A percentile compares a stretch with the other conserved stretches of the same genome.
Conservation (phyloP, 306 rosid genomes). For the Glycine tomentella region DNA sequence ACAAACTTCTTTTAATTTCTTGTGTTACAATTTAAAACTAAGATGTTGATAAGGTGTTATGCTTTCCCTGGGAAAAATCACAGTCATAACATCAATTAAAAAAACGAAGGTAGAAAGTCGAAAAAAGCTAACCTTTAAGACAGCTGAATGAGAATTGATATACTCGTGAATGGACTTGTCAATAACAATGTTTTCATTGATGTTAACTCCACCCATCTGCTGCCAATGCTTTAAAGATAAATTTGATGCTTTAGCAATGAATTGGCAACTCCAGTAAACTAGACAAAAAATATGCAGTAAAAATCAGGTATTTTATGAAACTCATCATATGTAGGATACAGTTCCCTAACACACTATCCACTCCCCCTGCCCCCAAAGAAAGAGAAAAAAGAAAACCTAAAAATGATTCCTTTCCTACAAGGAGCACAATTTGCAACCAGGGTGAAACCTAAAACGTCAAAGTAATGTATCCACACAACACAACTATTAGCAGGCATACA, state of each 20-base stretch:
- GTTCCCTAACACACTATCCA: background rate
- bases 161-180: slow-evolving; percentile 85
- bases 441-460: slow-evolving; percentile 18
- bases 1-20: slow-evolving; percentile 18
- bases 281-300: slow-evolving; percentile 42
- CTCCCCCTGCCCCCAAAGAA: background rate
- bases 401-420: slow-evolving; percentile 9
- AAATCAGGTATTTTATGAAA: slow-evolving; percentile 19
- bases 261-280: slow-evolving; percentile 99
- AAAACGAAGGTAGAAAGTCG: background rate
- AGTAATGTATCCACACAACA: slow-evolving; percentile 14
- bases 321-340: slow-evolving; percentile 31
- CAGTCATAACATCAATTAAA: slow-evolving; percentile 26
- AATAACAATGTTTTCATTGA: slow-evolving; percentile 76
- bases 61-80: slow-evolving; percentile 22
- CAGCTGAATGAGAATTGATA: slow-evolving; percentile 88
- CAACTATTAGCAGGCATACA: slow-evolving; percentile 28
- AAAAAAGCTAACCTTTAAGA: slow-evolving; percentile 70
- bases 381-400: background rate
- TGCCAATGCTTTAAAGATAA: slow-evolving; percentile 88
- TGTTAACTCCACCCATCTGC: slow-evolving; percentile 90
- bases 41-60: slow-evolving; percentile 33
- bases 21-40: slow-evolving; percentile 12
- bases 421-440: slow-evolving; percentile 11
- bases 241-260: slow-evolving; percentile 82